phyloP scores from a whole-genome alignment of 163 green algal species.

The Dunaliella salina region DNA sequence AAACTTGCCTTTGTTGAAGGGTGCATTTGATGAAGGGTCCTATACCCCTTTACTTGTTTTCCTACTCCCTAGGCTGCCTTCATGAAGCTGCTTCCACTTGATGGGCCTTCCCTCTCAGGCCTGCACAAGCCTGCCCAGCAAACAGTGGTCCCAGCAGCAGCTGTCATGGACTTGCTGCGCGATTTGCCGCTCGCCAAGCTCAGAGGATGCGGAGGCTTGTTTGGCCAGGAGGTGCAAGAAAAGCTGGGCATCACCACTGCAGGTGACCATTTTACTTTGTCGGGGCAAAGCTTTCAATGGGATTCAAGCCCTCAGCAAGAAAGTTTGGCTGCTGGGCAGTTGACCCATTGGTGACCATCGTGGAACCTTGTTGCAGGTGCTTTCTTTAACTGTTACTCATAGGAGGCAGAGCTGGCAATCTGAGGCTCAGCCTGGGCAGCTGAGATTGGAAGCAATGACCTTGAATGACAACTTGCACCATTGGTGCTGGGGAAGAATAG shows the following conservation, averaged over 20 bases:
- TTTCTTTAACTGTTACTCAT: background rate
- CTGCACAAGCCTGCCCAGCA: conserved; percentile 76
- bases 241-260: conserved; percentile 46
- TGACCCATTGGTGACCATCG: background rate
- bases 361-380: background rate
- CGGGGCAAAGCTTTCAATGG: no score
- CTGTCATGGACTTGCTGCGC: conserved; percentile 51
- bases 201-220: conserved; percentile 67
- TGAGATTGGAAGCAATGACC: background rate
- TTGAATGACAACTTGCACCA: no score
- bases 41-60: no score
- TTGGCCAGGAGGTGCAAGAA: conserved; percentile 51
- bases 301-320: no score
- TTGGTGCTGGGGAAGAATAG: no score
- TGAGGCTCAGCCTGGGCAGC: background rate
- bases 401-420: background rate
- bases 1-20: no score
- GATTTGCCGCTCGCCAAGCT: conserved; percentile 57
- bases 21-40: no score
- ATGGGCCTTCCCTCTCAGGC: conserved; percentile 12
- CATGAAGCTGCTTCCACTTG: no score
- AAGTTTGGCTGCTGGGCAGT: conserved; percentile 30
- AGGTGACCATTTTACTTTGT: conserved; percentile 32
- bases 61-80: no score
- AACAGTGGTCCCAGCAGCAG: conserved; percentile 58